Evolutionary conservation across 1,284 basidiomycete genomes (phyloP), one percentile per base, ranked within the genome.

Genomic region (Dichomitus squalens): DNA sequence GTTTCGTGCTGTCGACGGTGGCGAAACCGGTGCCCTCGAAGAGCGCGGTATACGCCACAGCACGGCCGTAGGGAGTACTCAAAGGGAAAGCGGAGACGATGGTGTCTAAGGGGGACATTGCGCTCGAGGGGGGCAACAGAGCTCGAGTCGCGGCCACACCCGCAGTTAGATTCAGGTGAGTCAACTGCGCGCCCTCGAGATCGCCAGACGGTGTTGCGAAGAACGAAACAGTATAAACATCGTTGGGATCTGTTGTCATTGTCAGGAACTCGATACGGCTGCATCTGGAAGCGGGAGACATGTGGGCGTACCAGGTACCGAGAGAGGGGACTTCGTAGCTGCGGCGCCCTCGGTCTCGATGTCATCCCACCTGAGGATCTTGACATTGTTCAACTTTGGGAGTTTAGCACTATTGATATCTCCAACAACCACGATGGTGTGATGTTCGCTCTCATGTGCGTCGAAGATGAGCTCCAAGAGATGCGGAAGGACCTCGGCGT

Each of bases 101-200:
- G 1, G 88, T 90, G 69, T 93, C 91, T 46, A 88, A 70, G 2
- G 84, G 74, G 7, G 88, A 85, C 12, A 92, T 66, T 0, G 80
- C 77, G 52, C 80, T 81, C 16, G 85, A 81, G 14, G 83, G 71
- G 2, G 91, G 88, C 50, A 93, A 79, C 25, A 92, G 70, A 5
- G 82, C 79, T 44, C 86, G 84, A 20, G 81, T 77, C 3, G 88
- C 87, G 2, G 88, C 82, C n/a, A 92, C 86, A 43, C 88, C 91
- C 11, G 91, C 88, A 2, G 89, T 92, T 55, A 92, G 69, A 61
- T 91, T 92, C 66, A 89, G 82, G 66, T 93, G 90, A 0, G 88
- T 90, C 40, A 93, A 73, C 56, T 86, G 85, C 7, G 81, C 81
- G 29, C 81, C 87, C 58, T 81, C 81, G 7, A 87, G 66, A 46